phyloP scores from a whole-genome alignment of 2,329 filamentous ascomycete species.

The Hansfordia pulvinata region DNA sequence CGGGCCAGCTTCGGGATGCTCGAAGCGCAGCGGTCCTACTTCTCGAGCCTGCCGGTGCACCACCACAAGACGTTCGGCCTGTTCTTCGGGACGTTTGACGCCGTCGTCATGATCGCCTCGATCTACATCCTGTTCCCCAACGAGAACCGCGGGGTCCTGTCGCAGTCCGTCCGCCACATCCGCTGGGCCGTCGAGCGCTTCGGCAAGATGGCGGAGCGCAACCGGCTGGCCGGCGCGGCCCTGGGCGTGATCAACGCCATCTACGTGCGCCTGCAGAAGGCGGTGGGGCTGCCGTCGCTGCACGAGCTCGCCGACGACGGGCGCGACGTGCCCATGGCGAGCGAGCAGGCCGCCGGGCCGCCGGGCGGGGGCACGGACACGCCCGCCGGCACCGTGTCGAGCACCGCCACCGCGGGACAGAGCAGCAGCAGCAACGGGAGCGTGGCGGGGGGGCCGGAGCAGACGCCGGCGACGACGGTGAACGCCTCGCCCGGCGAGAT shows the following conservation, averaged over 20 bases:
- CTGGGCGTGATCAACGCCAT: conserved; percentile 42
- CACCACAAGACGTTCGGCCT: conserved; percentile 42
- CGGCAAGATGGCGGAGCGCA: conserved; percentile 37
- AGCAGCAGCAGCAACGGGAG: neutral
- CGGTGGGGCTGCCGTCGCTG: conserved; percentile 22
- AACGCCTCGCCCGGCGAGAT: no score
- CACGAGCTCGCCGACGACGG: conserved; percentile 4
- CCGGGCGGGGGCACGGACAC: no score
- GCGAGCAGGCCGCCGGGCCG: no score
- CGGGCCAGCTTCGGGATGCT: conserved; percentile 41
- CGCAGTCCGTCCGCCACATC: conserved; percentile 38
- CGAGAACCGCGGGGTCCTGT: conserved; percentile 34
- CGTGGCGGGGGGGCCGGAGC: no score
- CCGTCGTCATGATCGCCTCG: conserved; percentile 44
- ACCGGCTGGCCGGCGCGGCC: conserved; percentile 38
- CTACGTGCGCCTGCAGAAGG: conserved; percentile 36
- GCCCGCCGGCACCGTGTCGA: no score
- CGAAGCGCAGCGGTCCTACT: conserved; percentile 35
- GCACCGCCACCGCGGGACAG: neutral
- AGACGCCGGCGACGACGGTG: no score
- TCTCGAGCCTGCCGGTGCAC: conserved; percentile 31
- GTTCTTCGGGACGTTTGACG: conserved; percentile 52
- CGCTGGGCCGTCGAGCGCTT: conserved; percentile 46
- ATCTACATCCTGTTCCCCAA: conserved; percentile 47
- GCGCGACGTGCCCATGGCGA: no score